Base-by-base conservation (phyloP, 495 filamentous ascomycete genomes). In the Penicillium longicatenatum region DNA sequence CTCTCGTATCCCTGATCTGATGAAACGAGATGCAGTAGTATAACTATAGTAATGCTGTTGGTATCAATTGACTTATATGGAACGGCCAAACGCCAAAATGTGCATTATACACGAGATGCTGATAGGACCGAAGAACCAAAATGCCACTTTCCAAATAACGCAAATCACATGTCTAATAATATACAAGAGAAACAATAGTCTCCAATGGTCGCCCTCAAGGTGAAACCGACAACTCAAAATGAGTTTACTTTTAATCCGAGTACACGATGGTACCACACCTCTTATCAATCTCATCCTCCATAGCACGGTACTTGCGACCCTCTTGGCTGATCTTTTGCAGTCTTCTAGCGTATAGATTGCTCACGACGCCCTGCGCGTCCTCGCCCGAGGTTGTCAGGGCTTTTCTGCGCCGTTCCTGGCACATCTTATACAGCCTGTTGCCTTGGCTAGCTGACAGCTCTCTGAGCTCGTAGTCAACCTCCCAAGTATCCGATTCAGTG, bases 391-490 rank as follows among this genome's bases (percentile, higher is more conserved):
- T 50, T 0, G 63, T 62, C 22, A 87, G 67, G 2, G 70, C 64
- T 50, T 76, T 79, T 43, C 66, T 60, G 12, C 89, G 84, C 2
- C 89, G 79, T 2, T 53, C 51, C 56, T 81, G 76, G 26, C 79
- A 70, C 47, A 67, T 65, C 16, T 74, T 22, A 61, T 89, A 92
- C 29, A 86, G 63, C 0, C 22, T 68, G 22, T 69, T 61, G 3
- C 80, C 82, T 4, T 67, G 48, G 0, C 51, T 20, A 0, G 61
- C 55, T 0, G 62, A 35, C 2, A 86, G 62, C 64, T 94, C 89
- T 44, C 78, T 71, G 30, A 97, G 68, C 22, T 83, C 77, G 70
- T 96, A 97, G 54, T 96, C 86, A 39, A 97, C 73, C 0, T 71
- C 70, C 93, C 94, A 98, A 2, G 73, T 69, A 59, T 93, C 84